phyloP scores from a whole-genome alignment of 2,329 filamentous ascomycete genomes.

The Polytolypa hystricis region DNA sequence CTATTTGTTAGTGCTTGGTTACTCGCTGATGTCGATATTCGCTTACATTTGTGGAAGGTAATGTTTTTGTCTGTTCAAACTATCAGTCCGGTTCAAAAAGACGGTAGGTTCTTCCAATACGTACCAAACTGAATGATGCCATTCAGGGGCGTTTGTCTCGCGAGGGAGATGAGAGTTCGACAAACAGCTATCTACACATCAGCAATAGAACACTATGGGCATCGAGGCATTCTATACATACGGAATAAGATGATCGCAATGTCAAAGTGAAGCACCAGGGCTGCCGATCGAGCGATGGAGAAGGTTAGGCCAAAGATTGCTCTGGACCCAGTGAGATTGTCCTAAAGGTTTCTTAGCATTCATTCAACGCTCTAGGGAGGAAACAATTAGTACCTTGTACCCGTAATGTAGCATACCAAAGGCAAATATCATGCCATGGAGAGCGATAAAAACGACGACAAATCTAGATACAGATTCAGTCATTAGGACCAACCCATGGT shows the following conservation, averaged over 20 bases:
- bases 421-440: conserved; percentile 65
- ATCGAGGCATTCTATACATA: conserved; percentile 8
- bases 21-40: neutral
- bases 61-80: conserved; percentile 60
- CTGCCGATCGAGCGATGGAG: conserved; percentile 63
- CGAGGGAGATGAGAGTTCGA: conserved; percentile 70
- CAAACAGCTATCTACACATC: conserved; percentile 47
- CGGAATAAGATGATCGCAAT: conserved; percentile 65
- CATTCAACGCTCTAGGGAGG: neutral
- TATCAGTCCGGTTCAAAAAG: neutral
- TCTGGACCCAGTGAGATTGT: conserved; percentile 56
- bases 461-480: conserved; percentile 41
- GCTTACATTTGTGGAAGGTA: conserved; percentile 62
- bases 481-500: neutral
- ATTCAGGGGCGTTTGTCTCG: conserved; percentile 69
- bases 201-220: neutral
- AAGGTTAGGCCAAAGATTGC: conserved; percentile 64
- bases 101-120: neutral
- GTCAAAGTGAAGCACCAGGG: conserved; percentile 69
- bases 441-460: conserved; percentile 61
- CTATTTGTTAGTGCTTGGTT: conserved; percentile 5
- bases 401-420: conserved; percentile 73
- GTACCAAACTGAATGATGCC: conserved; percentile 65
- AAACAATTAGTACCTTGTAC: conserved; percentile 43
- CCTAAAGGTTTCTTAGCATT: conserved; percentile 22